phyloP scores from a whole-genome alignment of 2,329 filamentous ascomycete genomes.

The Fusarium siculi region DNA sequence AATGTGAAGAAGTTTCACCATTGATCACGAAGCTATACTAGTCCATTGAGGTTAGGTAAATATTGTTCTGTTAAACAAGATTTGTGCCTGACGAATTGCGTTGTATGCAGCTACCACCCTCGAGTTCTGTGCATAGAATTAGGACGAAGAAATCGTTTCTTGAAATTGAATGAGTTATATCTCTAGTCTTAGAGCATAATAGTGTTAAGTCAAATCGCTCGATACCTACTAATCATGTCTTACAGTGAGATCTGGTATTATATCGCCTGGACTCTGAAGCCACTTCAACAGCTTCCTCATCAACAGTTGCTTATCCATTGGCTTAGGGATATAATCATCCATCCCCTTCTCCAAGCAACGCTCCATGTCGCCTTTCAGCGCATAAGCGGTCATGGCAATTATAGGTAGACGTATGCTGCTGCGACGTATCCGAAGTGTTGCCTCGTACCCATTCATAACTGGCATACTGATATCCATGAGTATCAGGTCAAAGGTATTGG shows the following conservation, averaged over 20 bases:
- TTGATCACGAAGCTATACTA: no score
- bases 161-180: accelerated
- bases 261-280: background rate
- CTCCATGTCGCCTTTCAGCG: slow-evolving; percentile 5
- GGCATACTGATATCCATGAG: slow-evolving; percentile 18
- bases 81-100: background rate
- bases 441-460: slow-evolving; percentile 2
- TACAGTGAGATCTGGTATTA: no score
- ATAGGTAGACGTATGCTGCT: background rate
- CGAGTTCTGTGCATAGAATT: accelerated
- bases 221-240: accelerated
- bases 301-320: background rate
- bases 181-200: background rate
- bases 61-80: no score
- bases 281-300: slow-evolving; percentile 5
- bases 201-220: no score
- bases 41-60: no score
- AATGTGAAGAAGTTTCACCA: no score
- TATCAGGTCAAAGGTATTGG: background rate
- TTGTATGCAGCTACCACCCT: accelerated
- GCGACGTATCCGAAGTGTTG: background rate
- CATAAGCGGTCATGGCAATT: slow-evolving; percentile 11
- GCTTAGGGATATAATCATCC: slow-evolving; percentile 8
- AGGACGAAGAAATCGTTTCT: background rate
- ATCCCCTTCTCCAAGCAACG: slow-evolving; percentile 4